Base-by-base conservation (phyloP, 305 asterid genomes). In the Fraxinus dipetala region DNA sequence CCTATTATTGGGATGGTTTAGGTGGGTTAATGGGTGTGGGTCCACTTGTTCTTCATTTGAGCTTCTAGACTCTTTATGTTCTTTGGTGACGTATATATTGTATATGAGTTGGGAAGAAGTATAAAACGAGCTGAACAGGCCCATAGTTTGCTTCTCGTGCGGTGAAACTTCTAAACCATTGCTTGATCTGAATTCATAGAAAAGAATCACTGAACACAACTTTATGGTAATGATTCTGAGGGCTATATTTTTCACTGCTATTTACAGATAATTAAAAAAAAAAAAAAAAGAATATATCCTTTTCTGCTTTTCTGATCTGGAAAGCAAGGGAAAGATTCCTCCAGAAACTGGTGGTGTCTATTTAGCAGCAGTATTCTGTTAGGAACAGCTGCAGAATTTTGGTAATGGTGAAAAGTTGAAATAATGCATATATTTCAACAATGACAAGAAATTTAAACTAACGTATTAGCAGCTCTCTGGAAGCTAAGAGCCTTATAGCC, bases 221-320 rank as follows among this genome's bases (percentile, higher is more conserved):
- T 34, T 72, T 48, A 6, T 28, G 31, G 76, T 32, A 75, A 78
- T 40, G 67, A 69, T 77, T 59, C 69, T 31, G 70, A 69, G 78
- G 86, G 82, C 84, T 80, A 86, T 83, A 75, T 81, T 82, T 87
- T 78, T 75, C 67, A 51, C 85, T 84, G 79, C 85, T n/a, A 31
- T 70, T 70, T 6, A 70, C 43, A 70, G 18, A 69, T 35, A 69
- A 69, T 30, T 0, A 63, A 9, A 40, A 40, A 40, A 40, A 38
- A 35, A 6, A 35, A 69, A 14, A 69, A 30, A 70, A 11, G 34
- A 24, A 86, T 85, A 83, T 83, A 72, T 80, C 80, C 89, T 76
- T 76, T 72, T 40, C 85, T 84, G 81, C 65, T 65, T 86, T 83
- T 78, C 61, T 69, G 43, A 72, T 79, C 51, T 82, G 18, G 77